Base-by-base conservation (phyloP, 2,329 filamentous ascomycete species). In the Emmonsia crescens region DNA sequence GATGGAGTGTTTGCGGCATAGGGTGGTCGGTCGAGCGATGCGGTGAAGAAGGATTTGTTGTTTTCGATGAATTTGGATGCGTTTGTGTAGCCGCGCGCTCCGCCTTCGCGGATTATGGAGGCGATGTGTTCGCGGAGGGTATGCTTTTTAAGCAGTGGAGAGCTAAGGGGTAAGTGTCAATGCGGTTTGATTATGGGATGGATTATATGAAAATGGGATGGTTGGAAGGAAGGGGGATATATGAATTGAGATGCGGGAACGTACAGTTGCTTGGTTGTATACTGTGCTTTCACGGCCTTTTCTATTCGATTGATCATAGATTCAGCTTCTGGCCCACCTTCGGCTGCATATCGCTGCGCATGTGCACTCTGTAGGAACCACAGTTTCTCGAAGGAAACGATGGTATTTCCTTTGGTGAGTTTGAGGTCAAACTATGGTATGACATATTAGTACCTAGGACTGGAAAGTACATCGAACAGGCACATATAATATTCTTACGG, bases 391-490 rank as follows among this genome's bases (percentile, higher is more conserved):
- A 87, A 83, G 24, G 88, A 85, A 21, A 96, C 89, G 16, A 88
- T 87, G 6, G 92, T 90, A 72, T 96, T 92, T 10, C 93, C 93
- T 68, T 88, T 89, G 2, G 91, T 97, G 75, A 96, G 95, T 70
- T 91, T 91, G 66, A 96, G 81, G 54, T 86, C 85, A 71, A 96
- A 93, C 83, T 90, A 63, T 38, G 1, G 29, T 24, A 21, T 36
- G 9, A 14, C n/a, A 12, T 44, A 40, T 27, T 12, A 61, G 21
- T 36, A 49, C 40, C 21, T 42, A 21, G 3, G 16, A 2, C n/a
- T 10, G 14, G 12, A n/a, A 59, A 2, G 5, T 29, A 21, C 19
- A 21, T 33, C 24, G 27, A 16, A 27, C 9, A 12, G 10, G 19
- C 12, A 51, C 33, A 57, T 24, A 16, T 24, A 55, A 58, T n/a